phyloP scores from a whole-genome alignment of 2,329 filamentous ascomycete genomes.

The Metarhizium anisopliae region DNA sequence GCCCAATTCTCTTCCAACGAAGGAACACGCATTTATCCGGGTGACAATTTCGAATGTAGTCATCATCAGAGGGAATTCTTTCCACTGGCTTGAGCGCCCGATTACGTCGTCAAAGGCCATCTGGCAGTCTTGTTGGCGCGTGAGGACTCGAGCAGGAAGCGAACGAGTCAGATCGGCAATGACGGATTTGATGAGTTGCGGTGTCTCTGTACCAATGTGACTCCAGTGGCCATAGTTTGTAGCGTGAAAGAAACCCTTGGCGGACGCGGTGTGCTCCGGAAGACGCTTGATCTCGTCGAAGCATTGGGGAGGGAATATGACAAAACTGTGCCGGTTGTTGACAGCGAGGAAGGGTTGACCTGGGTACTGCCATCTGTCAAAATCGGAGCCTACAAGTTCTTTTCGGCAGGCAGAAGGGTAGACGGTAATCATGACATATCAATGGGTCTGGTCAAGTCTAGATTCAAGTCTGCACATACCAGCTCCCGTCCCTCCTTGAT shows the following conservation, averaged over 20 bases:
- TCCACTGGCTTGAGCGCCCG: not conserved
- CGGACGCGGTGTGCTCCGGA: not conserved
- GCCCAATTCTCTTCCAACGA: not conserved
- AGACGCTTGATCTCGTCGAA: conserved; percentile 3
- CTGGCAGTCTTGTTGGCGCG: not conserved
- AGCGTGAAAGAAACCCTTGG: not conserved
- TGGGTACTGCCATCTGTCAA: too few relatives aligned
- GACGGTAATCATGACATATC: too few relatives aligned
- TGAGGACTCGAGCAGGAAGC: not conserved
- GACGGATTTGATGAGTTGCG: not conserved
- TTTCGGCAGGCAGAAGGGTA: too few relatives aligned
- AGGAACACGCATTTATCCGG: not conserved
- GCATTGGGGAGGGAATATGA: not conserved
- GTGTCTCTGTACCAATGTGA: not conserved
- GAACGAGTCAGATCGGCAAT: not conserved
- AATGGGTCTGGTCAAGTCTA: too few relatives aligned
- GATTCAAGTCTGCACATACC: too few relatives aligned
- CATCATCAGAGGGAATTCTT: not conserved
- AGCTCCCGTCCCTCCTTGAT: too few relatives aligned
- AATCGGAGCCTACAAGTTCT: too few relatives aligned
- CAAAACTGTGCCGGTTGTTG: not conserved
- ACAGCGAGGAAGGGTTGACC: too few relatives aligned
- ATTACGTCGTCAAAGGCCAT: not conserved
- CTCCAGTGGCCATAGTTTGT: not conserved
- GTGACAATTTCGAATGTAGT: too few relatives aligned